Base-by-base conservation (phyloP, 495 filamentous ascomycete species). In the Thermochaetoides thermophila region DNA sequence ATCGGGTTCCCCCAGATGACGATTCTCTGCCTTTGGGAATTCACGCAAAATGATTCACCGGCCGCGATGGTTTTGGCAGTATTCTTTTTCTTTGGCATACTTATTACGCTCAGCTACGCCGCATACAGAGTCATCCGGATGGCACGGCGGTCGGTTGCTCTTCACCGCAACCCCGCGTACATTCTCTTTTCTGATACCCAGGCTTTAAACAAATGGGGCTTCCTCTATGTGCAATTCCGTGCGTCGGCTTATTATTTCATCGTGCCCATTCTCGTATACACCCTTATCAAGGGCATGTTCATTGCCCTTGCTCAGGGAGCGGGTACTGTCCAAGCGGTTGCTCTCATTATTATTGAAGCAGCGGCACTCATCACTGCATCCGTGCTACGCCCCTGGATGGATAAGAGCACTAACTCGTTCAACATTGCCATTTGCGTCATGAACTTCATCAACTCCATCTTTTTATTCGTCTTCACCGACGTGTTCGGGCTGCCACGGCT, bases 171-270 rank as follows among this genome's bases (percentile, higher is more conserved):
- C 54, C 87, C 89, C 8, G 87, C 84, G 29, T 96, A 95, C 49
- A 94, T 95, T 44, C 72, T 97, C 23, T 97, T 92, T 64, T 94
- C 89, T 6, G 89, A 97, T 48, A 84, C 85, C 7, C 68, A 79
- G 31, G 75, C 81, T 21, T 61, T 97, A 38, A 95, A 97, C 73
- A 92, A 94, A 61, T 95, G 89, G 89, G 89, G 89, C 11, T 97
- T 96, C 61, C 62, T 97, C 18, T 97, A 97, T 52, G 83, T 97
- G 35, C 89, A 95, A 54, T 96, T 93, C 65, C 79, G 86, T 36
- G 87, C 89, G 14, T 87, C 87, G 1, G 82, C 84, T 5, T 97
- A 97, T 64, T 97, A 92, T 63, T 97, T 91, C 54, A 80, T 96
- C 49, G 73, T 91, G 11, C 87, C 86, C 0, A 52, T 80, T 24